A percentile compares a stretch with the other conserved stretches of the same genome.
These are phyloP conservation scores for Grigorovia jiainica DNA, from an alignment of 805 yeast genomes.

Conservation along the genomic window DNA sequence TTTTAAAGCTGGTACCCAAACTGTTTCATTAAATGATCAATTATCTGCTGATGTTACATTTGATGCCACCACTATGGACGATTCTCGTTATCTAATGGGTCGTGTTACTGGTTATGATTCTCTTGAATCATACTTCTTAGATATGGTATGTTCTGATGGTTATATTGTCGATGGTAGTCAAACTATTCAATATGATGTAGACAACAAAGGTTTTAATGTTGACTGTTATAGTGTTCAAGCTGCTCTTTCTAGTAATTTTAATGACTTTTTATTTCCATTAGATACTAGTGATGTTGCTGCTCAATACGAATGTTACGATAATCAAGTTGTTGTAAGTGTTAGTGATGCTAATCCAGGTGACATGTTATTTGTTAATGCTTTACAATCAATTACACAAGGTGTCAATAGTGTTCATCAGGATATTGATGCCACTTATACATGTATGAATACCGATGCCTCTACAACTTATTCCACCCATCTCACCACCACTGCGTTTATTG, in stretches of 20 bases:
- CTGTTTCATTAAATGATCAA: slow-evolving; percentile 18
- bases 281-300: slow-evolving; percentile 10
- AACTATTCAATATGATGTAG: slow-evolving; percentile 21
- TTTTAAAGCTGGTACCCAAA: slow-evolving; percentile 23
- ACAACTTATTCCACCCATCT: slow-evolving; percentile 10
- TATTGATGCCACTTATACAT: slow-evolving; percentile 14
- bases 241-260: slow-evolving; percentile 21
- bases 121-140: slow-evolving; percentile 27
- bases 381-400: slow-evolving; percentile 21
- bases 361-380: slow-evolving; percentile 26
- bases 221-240: slow-evolving; percentile 26
- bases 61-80: slow-evolving; percentile 11
- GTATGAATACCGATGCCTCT: slow-evolving; percentile 22
- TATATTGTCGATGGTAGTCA: slow-evolving; percentile 22
- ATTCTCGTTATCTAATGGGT: slow-evolving; percentile 15
- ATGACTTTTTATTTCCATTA: slow-evolving; percentile 29
- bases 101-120: slow-evolving; percentile 28
- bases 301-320: slow-evolving; percentile 17
- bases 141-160: slow-evolving; percentile 28
- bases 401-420: slow-evolving; percentile 15
- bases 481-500: slow-evolving; percentile 7
- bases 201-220: slow-evolving; percentile 28
- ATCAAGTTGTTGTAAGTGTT: slow-evolving; percentile 14
- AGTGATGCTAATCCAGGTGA: slow-evolving; percentile 19
- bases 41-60: slow-evolving; percentile 23